Base-by-base conservation (phyloP, 768 basidiomycete genomes). In the Xerocomus potaroensis region DNA sequence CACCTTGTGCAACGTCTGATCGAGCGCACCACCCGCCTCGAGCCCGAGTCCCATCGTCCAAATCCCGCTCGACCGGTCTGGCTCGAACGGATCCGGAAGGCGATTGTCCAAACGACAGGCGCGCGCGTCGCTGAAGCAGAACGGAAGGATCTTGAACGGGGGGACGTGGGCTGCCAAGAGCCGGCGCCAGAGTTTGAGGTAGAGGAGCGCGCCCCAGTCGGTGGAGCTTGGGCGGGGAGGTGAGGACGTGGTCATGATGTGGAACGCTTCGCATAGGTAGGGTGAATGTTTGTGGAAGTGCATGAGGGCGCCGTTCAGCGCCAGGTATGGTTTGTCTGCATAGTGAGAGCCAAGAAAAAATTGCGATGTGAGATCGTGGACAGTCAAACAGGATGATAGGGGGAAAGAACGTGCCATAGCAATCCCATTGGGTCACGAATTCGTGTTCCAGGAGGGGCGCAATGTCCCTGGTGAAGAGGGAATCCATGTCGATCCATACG, bases 371-470 rank as follows among this genome's bases (percentile, higher is more conserved):
- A 27, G 26, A 10, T 27, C 5, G 10, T 27, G 26, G 26, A 10
- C 26, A 6, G 26, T 5, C 26, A 27, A 27, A 10, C 10, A 12
- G 8, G 2, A 15, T 1, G 4, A 19, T 11, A 5, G 7, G 7
- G 19, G 14, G 5, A 37, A 11, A 14, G 18, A 15, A 46, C 81
- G 34, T 62, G 92, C 94, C 90, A 59, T 97, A 97, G 64, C 95
- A 97, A 62, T 99, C 95, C 95, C 95, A 99, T 59, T 99, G 93
- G 2, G 91, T 95, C 9, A 97, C 91, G 62, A 94, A 99, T 66
- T 99, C 95, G 58, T 91, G 87, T 64, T 96, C 94, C 6, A 88
- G 75, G 45, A 97, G 72, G 8, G 94, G 92, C 3, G 83, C 73
- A 27, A 98, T 69, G 68, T 93, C 89, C 45, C 95, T 73, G 36